Conservation (phyloP, 2,329 filamentous ascomycete genomes). For the Pezicula neosporulosa region DNA sequence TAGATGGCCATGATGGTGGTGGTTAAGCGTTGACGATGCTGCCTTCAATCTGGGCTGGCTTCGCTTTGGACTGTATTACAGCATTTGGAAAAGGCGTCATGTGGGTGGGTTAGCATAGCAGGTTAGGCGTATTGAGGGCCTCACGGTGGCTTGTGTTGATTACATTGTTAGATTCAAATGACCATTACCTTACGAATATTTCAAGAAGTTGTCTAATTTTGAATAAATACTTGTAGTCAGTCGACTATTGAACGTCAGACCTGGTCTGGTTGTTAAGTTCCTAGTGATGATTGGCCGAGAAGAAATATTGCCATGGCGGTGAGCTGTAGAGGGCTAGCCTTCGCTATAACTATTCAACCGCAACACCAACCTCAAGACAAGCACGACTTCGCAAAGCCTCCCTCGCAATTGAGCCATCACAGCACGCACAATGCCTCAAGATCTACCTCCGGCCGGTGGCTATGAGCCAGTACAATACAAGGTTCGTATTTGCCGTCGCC, state of each 20-base stretch:
- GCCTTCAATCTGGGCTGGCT: neutral
- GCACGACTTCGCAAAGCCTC: neutral
- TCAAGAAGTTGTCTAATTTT: neutral
- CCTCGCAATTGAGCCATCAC: constrained; percentile 1
- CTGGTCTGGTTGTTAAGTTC: no score
- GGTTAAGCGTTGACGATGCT: constrained; percentile 2
- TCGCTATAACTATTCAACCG: neutral
- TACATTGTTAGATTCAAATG: no score
- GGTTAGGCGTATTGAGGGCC: neutral
- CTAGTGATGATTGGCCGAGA: no score
- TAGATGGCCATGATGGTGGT: constrained; percentile 2
- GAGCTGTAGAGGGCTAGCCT: neutral
- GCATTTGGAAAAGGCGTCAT: neutral
- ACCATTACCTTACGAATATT: neutral
- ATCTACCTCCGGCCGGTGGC: constrained; percentile 93
- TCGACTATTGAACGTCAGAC: neutral
- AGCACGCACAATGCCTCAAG: constrained; percentile 76
- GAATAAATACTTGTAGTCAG: no score
- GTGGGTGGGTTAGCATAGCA: constrained; percentile 3
- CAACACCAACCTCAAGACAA: constrained; percentile 2
- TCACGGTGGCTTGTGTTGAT: neutral
- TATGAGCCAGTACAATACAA: constrained; percentile 98
- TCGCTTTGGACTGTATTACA: no score
- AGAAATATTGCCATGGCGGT: neutral
- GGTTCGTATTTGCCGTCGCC: constrained; percentile 45